Evolutionary conservation across 2,329 filamentous ascomycete species (phyloP).

Genomic region (Monosporascus sp.): DNA sequence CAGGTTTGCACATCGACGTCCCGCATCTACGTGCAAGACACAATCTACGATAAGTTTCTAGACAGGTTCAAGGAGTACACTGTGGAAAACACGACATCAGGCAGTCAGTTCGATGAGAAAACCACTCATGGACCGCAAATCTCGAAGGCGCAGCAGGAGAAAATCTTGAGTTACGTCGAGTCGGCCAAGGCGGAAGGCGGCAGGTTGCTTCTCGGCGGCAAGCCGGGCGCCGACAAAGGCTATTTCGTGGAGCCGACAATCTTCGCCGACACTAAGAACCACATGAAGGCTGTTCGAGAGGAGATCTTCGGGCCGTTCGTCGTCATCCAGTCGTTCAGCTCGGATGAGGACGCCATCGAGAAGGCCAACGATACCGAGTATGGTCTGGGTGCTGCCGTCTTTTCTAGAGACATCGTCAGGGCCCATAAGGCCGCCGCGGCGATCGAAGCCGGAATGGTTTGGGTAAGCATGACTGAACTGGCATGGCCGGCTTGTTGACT

Average conservation of each 20-base stretch:
- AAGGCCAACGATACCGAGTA: slow-evolving; percentile 51
- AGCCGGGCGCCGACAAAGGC: slow-evolving; percentile 35
- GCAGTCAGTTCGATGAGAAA: slow-evolving; percentile 62
- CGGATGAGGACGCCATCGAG: slow-evolving; percentile 36
- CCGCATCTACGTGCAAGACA: slow-evolving; percentile 59
- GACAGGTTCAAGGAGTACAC: slow-evolving; percentile 55
- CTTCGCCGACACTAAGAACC: slow-evolving; percentile 35
- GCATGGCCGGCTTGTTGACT: neutral
- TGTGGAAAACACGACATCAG: slow-evolving; percentile 56
- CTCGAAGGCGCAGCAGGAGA: slow-evolving; percentile 64
- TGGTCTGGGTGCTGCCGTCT: slow-evolving; percentile 57
- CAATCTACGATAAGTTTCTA: slow-evolving; percentile 59
- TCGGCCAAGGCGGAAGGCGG: slow-evolving; percentile 65
- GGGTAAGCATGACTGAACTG: slow-evolving; percentile 10
- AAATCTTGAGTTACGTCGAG: slow-evolving; percentile 66
- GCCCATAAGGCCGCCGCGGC: slow-evolving; percentile 46
- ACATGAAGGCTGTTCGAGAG: slow-evolving; percentile 41
- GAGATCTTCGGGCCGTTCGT: slow-evolving; percentile 45
- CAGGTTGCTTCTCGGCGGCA: slow-evolving; percentile 57
- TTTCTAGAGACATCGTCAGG: slow-evolving; percentile 51
- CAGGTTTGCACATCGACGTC: slow-evolving; percentile 65
- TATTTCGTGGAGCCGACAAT: slow-evolving; percentile 43
- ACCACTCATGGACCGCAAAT: slow-evolving; percentile 75
- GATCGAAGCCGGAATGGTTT: slow-evolving; percentile 56
- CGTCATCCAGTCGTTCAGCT: slow-evolving; percentile 36